Conservation (phyloP, 23 red algal species). For the Gracilariopsis chorda region DNA sequence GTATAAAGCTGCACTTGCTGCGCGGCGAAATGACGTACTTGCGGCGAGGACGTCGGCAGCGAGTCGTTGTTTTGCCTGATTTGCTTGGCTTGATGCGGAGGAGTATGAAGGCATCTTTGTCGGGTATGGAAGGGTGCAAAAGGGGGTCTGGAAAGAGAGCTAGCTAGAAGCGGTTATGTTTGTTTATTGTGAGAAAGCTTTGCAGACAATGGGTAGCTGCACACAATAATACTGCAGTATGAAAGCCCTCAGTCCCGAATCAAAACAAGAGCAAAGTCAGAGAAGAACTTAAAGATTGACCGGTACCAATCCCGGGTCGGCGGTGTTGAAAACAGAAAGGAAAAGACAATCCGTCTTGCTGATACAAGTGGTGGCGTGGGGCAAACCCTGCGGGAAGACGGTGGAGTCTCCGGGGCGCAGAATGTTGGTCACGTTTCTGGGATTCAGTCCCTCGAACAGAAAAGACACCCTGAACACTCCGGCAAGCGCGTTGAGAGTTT, state of each 20-base stretch:
- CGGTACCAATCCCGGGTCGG: conserved; percentile 61
- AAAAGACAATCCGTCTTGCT: conserved; percentile 15
- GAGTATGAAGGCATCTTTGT: too few relatives aligned
- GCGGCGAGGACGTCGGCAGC: too few relatives aligned
- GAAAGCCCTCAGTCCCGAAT: neutral
- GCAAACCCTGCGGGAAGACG: conserved; percentile 54
- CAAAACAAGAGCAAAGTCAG: neutral
- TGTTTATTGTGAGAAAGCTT: too few relatives aligned
- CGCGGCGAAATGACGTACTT: too few relatives aligned
- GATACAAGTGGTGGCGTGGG: conserved; percentile 45
- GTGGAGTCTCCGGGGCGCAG: conserved; percentile 40
- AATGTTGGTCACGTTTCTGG: conserved; percentile 20
- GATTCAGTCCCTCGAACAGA: conserved; percentile 42
- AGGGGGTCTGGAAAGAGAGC: too few relatives aligned
- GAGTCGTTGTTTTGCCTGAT: too few relatives aligned
- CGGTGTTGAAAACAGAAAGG: conserved; percentile 52
- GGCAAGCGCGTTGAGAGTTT: conserved; percentile 30
- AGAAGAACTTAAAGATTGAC: neutral
- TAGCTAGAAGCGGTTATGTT: too few relatives aligned
- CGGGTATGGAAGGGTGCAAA: too few relatives aligned
- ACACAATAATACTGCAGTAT: too few relatives aligned
- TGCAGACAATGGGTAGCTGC: too few relatives aligned
- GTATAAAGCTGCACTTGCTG: too few relatives aligned
- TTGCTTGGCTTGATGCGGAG: too few relatives aligned
- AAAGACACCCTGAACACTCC: conserved; percentile 52